Evolutionary conservation across 768 basidiomycete species (phyloP).

Genomic region (Mycena metata): DNA sequence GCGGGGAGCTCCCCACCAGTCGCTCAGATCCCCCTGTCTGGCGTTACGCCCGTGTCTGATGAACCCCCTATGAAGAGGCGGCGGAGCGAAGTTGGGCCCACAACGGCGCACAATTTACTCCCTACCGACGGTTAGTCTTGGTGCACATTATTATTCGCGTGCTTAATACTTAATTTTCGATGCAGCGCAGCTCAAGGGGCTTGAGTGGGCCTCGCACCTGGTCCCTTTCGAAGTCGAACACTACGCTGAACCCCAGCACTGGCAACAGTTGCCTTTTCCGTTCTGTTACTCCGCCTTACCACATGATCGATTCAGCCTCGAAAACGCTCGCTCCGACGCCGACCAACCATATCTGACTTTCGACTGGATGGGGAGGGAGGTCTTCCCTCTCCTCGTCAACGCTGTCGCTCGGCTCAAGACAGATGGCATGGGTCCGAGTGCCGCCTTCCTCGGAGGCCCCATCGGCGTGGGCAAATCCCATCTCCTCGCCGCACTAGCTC

Average conservation of each 20-base stretch:
- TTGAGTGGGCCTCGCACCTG: neutral
- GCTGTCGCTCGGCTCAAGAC: neutral
- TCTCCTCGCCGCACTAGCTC: neutral
- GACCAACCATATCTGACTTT: neutral
- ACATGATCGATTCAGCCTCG: neutral
- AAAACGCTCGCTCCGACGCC: neutral
- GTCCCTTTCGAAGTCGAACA: neutral
- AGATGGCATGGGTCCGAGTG: neutral
- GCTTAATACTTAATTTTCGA: neutral
- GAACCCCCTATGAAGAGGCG: too few relatives aligned
- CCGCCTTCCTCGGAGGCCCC: neutral
- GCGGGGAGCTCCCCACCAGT: too few relatives aligned
- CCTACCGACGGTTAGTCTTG: neutral
- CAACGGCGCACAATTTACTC: too few relatives aligned
- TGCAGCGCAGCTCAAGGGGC: neutral
- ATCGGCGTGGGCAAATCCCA: constrained; percentile 17
- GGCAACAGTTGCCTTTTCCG: constrained; percentile 2
- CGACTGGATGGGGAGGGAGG: constrained; percentile 9
- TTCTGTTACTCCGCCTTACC: neutral
- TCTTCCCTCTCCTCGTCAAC: neutral
- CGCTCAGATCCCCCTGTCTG: too few relatives aligned
- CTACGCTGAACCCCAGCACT: neutral
- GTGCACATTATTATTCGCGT: neutral
- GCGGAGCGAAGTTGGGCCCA: too few relatives aligned
- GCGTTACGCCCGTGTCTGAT: too few relatives aligned